Percentiles rank a stretch among this genome's conserved stretches.
Conservation (phyloP, 2,329 filamentous ascomycete genomes). For the Fusarium sambucinum region DNA sequence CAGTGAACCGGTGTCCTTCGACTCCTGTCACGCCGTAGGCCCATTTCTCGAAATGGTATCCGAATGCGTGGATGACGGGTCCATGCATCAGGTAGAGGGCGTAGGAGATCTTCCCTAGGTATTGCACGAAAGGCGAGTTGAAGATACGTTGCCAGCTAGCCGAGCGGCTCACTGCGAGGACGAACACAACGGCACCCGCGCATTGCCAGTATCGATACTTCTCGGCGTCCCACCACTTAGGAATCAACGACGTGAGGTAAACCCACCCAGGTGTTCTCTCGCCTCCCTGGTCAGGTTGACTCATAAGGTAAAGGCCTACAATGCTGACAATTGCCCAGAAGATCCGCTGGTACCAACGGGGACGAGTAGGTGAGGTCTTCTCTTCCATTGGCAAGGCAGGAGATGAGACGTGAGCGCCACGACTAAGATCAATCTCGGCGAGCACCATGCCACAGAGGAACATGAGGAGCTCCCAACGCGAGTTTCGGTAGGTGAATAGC, state of each 20-base stretch:
- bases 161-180: conserved; percentile 63
- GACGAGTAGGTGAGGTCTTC: conserved; percentile 22
- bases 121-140: conserved; percentile 63
- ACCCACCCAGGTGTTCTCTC: conserved; percentile 67
- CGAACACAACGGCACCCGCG: conserved; percentile 64
- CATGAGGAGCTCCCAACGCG: conserved; percentile 67
- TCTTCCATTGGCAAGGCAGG: conserved; percentile 45
- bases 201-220: conserved; percentile 69
- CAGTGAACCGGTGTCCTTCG: conserved; percentile 59
- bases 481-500: conserved; percentile 60
- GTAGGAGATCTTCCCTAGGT: conserved; percentile 71
- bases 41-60: conserved; percentile 64
- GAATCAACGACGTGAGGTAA: conserved; percentile 61
- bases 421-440: conserved; percentile 66
- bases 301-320: conserved; percentile 64
- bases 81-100: conserved; percentile 72
- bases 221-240: conserved; percentile 61
- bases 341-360: conserved; percentile 29
- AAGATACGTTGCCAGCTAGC: conserved; percentile 63
- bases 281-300: conserved; percentile 53
- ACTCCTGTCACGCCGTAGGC: conserved; percentile 62
- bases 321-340: conserved; percentile 61
- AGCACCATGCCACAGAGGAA: conserved; percentile 67
- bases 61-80: conserved; percentile 64
- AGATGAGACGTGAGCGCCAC: conserved; percentile 58